Conservation (phyloP, 176 grass and related monocot species). For the Triticum urartu region DNA sequence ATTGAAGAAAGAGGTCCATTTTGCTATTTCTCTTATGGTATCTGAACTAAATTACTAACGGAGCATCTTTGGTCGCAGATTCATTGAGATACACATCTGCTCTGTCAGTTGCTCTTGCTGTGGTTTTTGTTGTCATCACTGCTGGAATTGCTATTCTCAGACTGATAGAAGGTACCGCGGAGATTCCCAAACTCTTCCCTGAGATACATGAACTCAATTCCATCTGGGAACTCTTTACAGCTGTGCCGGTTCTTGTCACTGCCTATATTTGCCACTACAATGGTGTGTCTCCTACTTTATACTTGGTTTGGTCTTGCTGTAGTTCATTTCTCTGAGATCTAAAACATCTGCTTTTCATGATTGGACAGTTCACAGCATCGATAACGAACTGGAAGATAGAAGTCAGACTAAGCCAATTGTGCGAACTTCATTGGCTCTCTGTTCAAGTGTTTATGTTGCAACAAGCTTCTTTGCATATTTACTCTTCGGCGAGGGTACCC, state of each 20-base stretch:
- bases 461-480: constrained; percentile 86
- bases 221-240: constrained; percentile 69
- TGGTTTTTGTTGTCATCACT: constrained; percentile 79
- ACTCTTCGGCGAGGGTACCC: constrained; percentile 78
- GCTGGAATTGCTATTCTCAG: constrained; percentile 72
- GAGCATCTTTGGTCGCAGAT: constrained; percentile 47
- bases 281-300: constrained; percentile 32
- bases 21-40: not conserved
- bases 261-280: constrained; percentile 89
- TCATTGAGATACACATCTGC: constrained; percentile 91
- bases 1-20: not conserved
- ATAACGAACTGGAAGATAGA: constrained; percentile 68
- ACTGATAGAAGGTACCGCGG: constrained; percentile 57
- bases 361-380: constrained; percentile 71
- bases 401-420: constrained; percentile 71
- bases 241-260: constrained; percentile 79
- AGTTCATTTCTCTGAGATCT: not conserved
- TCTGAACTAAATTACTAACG: not conserved
- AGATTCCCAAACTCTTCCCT: constrained; percentile 72
- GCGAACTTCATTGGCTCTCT: constrained; percentile 69
- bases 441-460: constrained; percentile 71
- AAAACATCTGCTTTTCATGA: constrained; percentile 8
- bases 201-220: constrained; percentile 55
- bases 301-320: not conserved
- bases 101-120: constrained; percentile 77